These are phyloP conservation scores for Hypsizygus marmoreus DNA, from an alignment of 768 basidiomycete genomes.

Conservation along the genomic window DNA sequence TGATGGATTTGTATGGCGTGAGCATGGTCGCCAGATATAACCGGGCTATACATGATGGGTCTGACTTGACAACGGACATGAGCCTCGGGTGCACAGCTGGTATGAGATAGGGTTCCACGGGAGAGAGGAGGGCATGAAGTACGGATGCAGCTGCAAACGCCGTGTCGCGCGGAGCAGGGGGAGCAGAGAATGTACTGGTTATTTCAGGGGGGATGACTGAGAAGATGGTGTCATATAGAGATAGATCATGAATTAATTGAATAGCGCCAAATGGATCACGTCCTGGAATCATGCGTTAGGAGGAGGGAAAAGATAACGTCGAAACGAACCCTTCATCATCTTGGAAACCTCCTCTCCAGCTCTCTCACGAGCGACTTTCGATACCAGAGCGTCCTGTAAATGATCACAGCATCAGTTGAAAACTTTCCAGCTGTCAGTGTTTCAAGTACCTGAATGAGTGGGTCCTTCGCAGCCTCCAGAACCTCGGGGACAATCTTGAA, in stretches of 20 bases:
- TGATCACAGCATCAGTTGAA: background rate
- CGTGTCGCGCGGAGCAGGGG: constrained; percentile 35
- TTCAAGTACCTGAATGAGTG: constrained; percentile 70
- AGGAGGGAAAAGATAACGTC: constrained; percentile 1
- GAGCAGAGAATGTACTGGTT: constrained; percentile 43
- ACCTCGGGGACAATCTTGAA: constrained; percentile 76
- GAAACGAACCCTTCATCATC: constrained; percentile 79
- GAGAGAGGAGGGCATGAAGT: constrained; percentile 50
- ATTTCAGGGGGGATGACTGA: constrained; percentile 49
- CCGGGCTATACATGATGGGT: constrained; percentile 48
- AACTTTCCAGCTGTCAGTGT: too few relatives aligned
- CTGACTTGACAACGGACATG: constrained; percentile 37
- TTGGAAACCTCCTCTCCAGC: constrained; percentile 92
- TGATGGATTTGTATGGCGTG: constrained; percentile 66
- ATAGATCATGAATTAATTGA: constrained; percentile 71
- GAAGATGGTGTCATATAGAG: constrained; percentile 71
- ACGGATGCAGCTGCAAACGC: constrained; percentile 62
- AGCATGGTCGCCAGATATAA: constrained; percentile 81
- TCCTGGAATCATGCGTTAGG: constrained; percentile 42
- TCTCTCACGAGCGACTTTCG: constrained; percentile 88
- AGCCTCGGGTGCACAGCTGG: constrained; percentile 50
- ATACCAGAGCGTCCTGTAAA: constrained; percentile 61
- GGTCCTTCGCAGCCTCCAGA: constrained; percentile 58
- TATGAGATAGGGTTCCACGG: constrained; percentile 28
- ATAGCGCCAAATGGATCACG: constrained; percentile 75